phyloP scores from a whole-genome alignment of 2,329 filamentous ascomycete genomes.

The Diaporthe citri region DNA sequence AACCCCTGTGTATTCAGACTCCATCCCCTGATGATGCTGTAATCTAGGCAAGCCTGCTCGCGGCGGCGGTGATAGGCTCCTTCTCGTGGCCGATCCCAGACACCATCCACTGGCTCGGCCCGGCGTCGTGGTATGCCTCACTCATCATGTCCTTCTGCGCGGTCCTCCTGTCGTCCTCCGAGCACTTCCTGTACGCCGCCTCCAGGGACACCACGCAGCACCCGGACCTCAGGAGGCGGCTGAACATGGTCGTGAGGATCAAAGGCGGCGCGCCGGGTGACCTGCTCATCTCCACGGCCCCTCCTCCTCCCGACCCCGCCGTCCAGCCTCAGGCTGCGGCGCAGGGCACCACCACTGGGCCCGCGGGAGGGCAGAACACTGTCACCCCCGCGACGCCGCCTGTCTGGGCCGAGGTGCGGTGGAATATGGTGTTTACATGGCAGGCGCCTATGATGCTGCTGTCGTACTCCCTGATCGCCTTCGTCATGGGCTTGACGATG shows the following conservation, averaged over 20 bases:
- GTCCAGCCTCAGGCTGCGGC: background rate
- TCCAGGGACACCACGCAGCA: slow-evolving; percentile 41
- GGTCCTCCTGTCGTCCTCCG: slow-evolving; percentile 46
- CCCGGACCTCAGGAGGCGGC: slow-evolving; percentile 36
- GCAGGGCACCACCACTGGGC: background rate
- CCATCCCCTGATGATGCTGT: background rate
- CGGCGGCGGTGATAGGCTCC: slow-evolving; percentile 46
- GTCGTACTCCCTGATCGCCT: slow-evolving; percentile 45
- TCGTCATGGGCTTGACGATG: slow-evolving; percentile 37
- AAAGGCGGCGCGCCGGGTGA: background rate
- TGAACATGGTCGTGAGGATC: slow-evolving; percentile 12
- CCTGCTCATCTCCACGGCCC: background rate
- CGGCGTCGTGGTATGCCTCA: slow-evolving; percentile 44
- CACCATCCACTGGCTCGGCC: slow-evolving; percentile 44
- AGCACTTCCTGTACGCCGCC: slow-evolving; percentile 46
- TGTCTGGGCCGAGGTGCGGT: slow-evolving; percentile 42
- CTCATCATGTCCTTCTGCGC: slow-evolving; percentile 46
- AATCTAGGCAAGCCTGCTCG: slow-evolving; percentile 44
- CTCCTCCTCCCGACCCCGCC: background rate
- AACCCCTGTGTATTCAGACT: background rate
- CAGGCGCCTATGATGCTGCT: slow-evolving; percentile 48
- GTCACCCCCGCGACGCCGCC: background rate
- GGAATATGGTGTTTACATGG: slow-evolving; percentile 49
- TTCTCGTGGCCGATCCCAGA: slow-evolving; percentile 46
- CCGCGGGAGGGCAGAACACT: background rate